Evolutionary conservation across 1,284 basidiomycete species (phyloP).

Genomic region (Melampsora americana): DNA sequence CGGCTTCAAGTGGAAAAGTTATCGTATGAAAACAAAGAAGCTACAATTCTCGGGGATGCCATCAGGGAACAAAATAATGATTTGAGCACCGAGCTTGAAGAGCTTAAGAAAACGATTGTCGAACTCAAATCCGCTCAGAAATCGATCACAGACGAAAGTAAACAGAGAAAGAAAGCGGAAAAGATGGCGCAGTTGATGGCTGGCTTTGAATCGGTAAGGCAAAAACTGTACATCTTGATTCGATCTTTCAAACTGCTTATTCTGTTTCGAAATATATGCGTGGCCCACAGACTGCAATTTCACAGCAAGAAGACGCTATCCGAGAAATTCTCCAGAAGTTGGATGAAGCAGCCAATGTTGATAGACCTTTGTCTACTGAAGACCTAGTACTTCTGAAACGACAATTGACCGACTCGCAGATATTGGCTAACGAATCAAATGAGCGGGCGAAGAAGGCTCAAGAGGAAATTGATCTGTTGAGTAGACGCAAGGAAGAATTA

Average conservation of each 20-base stretch:
- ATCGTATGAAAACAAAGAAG: conserved; percentile 93
- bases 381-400: conserved; percentile 76
- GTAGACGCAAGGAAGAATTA: conserved; percentile 78
- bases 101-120: conserved; percentile 60
- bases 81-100: conserved; percentile 80
- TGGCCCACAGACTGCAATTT: conserved; percentile 73
- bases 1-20: conserved; percentile 85
- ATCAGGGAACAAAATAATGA: conserved; percentile 93
- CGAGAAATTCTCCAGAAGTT: conserved; percentile 77
- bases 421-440: conserved; percentile 77
- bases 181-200: conserved; percentile 99
- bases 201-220: conserved; percentile 83
- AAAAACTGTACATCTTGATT: conserved; percentile 45
- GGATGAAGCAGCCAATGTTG: conserved; percentile 66
- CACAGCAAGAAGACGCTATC: conserved; percentile 88
- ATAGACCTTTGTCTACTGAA: conserved; percentile 62
- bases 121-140: conserved; percentile 64
- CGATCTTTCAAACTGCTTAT: conserved; percentile 25
- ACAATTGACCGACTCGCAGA: conserved; percentile 84
- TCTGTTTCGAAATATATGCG: background rate
- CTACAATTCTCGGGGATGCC: conserved; percentile 88
- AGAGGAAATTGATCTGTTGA: conserved; percentile 85
- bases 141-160: conserved; percentile 83
- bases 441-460: conserved; percentile 83
- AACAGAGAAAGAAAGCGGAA: conserved; percentile 98